Evolutionary conservation across 1,284 basidiomycete species (phyloP).

Genomic region (Ganoderma lucidum): DNA sequence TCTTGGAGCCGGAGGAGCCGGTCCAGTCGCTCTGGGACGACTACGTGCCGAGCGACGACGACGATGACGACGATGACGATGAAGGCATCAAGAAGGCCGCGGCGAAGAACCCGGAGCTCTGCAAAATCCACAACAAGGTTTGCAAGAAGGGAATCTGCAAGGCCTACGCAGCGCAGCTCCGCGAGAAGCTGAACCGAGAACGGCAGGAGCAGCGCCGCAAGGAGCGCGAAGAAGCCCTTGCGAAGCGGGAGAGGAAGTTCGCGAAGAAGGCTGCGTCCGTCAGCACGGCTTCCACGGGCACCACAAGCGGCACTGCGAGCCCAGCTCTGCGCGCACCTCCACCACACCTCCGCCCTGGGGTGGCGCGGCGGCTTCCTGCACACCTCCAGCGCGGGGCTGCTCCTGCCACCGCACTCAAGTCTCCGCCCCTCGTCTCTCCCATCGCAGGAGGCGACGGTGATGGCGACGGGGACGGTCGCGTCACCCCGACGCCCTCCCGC

Average conservation of each 20-base stretch:
- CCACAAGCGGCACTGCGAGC: not conserved
- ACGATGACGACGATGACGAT: slow-evolving; percentile 17
- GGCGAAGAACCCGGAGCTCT: slow-evolving; percentile 25
- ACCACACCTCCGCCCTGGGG: slow-evolving; percentile 19
- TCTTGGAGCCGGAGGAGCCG: not conserved
- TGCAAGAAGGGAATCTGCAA: slow-evolving; percentile 40
- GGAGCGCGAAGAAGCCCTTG: slow-evolving; percentile 8
- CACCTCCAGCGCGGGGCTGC: slow-evolving; percentile 21
- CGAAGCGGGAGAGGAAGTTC: slow-evolving; percentile 18
- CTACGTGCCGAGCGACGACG: not conserved
- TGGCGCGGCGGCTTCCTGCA: slow-evolving; percentile 15
- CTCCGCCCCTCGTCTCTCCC: slow-evolving; percentile 6
- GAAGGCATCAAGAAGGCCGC: slow-evolving; percentile 1
- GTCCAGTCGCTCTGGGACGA: slow-evolving; percentile 13
- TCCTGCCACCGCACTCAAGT: not conserved
- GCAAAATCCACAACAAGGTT: slow-evolving; percentile 34
- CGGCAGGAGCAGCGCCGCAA: slow-evolving; percentile 10
- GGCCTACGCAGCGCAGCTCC: slow-evolving; percentile 22
- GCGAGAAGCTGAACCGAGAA: slow-evolving; percentile 12
- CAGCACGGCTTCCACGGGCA: not conserved
- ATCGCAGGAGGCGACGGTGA: not conserved
- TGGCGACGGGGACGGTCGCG: not conserved
- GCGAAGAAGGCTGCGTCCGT: not conserved
- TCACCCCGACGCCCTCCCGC: slow-evolving; percentile 12
- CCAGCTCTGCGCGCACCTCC: slow-evolving; percentile 9